These are phyloP conservation scores for Neurospora sp. DNA, from an alignment of 495 filamentous ascomycete genomes.

Conservation along the genomic window DNA sequence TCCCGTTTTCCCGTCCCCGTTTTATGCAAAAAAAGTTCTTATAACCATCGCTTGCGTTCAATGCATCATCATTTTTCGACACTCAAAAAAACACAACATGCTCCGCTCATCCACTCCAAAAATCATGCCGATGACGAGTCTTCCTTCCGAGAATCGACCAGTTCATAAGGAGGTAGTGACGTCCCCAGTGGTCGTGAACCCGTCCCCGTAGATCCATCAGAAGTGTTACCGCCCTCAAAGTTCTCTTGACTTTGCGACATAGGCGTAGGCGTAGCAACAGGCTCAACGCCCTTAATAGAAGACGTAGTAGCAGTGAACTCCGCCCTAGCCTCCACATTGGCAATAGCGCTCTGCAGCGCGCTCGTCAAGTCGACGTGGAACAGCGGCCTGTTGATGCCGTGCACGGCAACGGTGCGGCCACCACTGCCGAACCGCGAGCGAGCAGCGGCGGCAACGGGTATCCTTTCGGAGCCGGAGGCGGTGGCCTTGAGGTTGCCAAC, in stretches of 20 bases:
- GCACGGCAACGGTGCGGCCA: slow-evolving; percentile 49
- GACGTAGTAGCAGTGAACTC: background rate
- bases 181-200: background rate
- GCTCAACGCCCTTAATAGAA: background rate
- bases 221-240: background rate
- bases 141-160: background rate
- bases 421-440: background rate
- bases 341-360: slow-evolving; percentile 79
- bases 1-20: background rate
- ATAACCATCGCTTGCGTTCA: background rate
- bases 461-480: background rate
- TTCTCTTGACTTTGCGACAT: background rate
- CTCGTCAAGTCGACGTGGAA: slow-evolving; percentile 94
- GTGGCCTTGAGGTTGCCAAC: background rate
- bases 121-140: background rate
- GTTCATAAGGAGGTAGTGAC: background rate
- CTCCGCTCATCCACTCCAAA: background rate
- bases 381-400: slow-evolving; percentile 77
- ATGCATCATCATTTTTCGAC: background rate
- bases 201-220: background rate
- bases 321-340: slow-evolving; percentile 52
- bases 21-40: background rate
- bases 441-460: background rate
- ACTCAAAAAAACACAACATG: background rate
- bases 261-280: background rate